These are phyloP conservation scores for Hymenoscyphus scutula DNA, from an alignment of 2,329 filamentous ascomycete genomes.

Conservation along the genomic window DNA sequence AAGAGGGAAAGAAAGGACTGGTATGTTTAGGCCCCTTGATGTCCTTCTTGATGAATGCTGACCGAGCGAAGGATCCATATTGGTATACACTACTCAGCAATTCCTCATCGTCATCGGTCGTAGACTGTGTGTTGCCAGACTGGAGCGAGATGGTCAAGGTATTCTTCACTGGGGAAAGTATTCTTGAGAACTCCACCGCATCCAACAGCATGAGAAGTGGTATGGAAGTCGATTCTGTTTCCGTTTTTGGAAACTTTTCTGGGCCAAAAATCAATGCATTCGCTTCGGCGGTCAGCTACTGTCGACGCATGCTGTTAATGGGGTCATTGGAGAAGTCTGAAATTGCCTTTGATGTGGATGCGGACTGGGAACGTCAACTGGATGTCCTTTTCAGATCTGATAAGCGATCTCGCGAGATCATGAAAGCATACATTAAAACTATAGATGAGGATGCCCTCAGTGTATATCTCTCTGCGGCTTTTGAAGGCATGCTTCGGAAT, in stretches of 20 bases:
- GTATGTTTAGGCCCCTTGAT: constrained; percentile 57
- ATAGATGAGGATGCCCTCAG: constrained; percentile 41
- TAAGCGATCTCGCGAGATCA: constrained; percentile 57
- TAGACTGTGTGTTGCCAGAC: constrained; percentile 44
- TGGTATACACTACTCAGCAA: constrained; percentile 64
- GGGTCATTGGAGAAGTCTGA: constrained; percentile 44
- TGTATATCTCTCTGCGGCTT: constrained; percentile 52
- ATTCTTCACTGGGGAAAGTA: constrained; percentile 46
- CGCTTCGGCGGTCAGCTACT: constrained; percentile 67
- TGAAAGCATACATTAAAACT: constrained; percentile 53
- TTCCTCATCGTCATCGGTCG: constrained; percentile 42
- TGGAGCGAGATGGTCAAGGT: constrained; percentile 51
- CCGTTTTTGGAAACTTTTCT: constrained; percentile 39
- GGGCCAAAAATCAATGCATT: constrained; percentile 55
- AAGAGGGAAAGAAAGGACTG: constrained; percentile 86
- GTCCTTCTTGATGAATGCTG: constrained; percentile 4
- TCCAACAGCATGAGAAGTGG: constrained; percentile 36
- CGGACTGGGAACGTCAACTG: constrained; percentile 81
- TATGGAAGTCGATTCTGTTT: constrained; percentile 43
- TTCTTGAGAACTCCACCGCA: constrained; percentile 32
- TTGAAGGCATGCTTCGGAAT: constrained; percentile 53
- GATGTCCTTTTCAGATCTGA: constrained; percentile 72
- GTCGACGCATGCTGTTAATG: constrained; percentile 58
- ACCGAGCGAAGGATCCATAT: constrained; percentile 49
- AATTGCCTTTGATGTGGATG: constrained; percentile 52